phyloP scores from a whole-genome alignment of 108 stramenopile species.

The Skeletonema tropicum region DNA sequence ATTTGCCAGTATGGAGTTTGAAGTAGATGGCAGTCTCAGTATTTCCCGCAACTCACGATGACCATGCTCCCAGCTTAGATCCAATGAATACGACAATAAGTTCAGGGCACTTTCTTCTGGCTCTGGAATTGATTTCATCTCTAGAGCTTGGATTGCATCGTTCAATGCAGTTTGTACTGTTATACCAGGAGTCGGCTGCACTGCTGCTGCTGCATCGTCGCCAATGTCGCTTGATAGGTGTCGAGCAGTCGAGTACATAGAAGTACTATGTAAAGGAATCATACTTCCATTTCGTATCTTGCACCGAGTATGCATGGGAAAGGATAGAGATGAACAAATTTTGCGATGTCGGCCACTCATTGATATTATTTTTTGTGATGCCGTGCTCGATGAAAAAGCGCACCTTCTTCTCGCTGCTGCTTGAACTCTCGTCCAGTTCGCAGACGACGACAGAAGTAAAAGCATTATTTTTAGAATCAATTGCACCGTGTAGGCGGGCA shows the following conservation, averaged over 20 bases:
- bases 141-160: slow-evolving; percentile 47
- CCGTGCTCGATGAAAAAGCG: not conserved
- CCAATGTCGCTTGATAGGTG: not conserved
- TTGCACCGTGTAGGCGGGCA: not conserved
- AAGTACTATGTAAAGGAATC: not conserved
- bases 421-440: not conserved
- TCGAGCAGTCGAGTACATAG: not conserved
- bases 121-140: slow-evolving; percentile 57
- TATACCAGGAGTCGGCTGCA: slow-evolving; percentile 1
- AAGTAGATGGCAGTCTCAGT: slow-evolving; percentile 13
- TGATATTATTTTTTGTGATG: not conserved
- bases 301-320: not conserved
- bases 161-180: slow-evolving; percentile 54
- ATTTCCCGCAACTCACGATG: slow-evolving; percentile 54
- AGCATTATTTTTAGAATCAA: not conserved
- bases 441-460: not conserved
- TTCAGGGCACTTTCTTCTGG: slow-evolving; percentile 67
- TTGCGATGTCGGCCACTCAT: not conserved
- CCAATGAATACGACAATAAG: slow-evolving; percentile 62
- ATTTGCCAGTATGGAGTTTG: slow-evolving; percentile 18
- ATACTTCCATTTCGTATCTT: not conserved
- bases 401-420: not conserved
- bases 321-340: not conserved
- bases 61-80: slow-evolving; percentile 64
- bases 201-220: not conserved